These are phyloP conservation scores for Entophlyctis luteolus DNA, from an alignment of 192 early-diverging fungal species.

Conservation along the genomic window DNA sequence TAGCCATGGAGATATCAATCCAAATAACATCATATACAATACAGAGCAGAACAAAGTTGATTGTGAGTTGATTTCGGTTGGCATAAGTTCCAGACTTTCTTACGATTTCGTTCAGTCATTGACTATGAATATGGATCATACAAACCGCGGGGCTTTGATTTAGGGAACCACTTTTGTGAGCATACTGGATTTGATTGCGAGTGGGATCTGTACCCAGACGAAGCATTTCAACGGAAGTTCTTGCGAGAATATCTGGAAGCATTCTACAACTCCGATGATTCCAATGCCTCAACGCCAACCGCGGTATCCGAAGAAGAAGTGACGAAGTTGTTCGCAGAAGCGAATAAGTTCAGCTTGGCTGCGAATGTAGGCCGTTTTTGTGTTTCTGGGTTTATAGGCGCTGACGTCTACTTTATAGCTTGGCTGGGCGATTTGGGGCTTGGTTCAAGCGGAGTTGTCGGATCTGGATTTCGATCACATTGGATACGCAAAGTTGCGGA, in stretches of 20 bases:
- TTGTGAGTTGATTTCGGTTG: constrained; percentile 27
- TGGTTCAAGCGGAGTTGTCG: constrained; percentile 74
- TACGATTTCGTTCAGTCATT: too few species aligned
- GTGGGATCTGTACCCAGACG: constrained; percentile 74
- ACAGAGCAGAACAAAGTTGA: constrained; percentile 38
- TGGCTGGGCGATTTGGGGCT: constrained; percentile 29
- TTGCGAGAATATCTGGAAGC: constrained; percentile 66
- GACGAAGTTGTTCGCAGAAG: constrained; percentile 67
- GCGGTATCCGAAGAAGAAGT: constrained; percentile 44
- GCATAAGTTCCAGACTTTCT: too few species aligned
- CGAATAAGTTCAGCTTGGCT: constrained; percentile 74
- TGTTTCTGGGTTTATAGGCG: background rate
- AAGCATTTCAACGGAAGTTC: constrained; percentile 71
- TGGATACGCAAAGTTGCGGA: constrained; percentile 76
- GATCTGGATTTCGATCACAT: constrained; percentile 95
- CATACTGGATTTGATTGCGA: constrained; percentile 93
- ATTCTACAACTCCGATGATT: background rate
- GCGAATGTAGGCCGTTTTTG: constrained; percentile 82
- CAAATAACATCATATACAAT: constrained; percentile 86
- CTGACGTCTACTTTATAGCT: background rate
- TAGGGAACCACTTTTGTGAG: constrained; percentile 95
- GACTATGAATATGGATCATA: constrained; percentile 91
- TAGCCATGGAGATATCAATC: constrained; percentile 90
- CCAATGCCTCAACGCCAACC: background rate
- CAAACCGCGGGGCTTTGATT: constrained; percentile 85